phyloP scores from a whole-genome alignment of 331 rosid genomes.

The Quercus phellos region DNA sequence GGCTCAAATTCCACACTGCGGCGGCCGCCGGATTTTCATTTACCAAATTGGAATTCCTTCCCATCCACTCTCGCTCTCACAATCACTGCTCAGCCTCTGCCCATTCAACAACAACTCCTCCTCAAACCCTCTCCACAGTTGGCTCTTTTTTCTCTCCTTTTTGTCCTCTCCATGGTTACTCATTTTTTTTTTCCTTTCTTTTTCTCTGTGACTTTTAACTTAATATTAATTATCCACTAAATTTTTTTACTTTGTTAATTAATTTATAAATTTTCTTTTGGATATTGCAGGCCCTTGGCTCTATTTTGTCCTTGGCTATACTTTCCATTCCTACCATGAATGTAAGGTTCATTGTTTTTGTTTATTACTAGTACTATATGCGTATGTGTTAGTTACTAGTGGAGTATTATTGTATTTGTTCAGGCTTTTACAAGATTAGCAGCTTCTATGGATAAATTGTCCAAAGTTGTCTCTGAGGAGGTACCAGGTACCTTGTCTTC shows the following conservation, averaged over 20 bases:
- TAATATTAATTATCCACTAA: neutral
- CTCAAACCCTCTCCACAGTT: constrained; percentile 37
- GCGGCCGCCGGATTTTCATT: no score
- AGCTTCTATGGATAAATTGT: constrained; percentile 35
- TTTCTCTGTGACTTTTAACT: no score
- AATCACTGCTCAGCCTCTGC: constrained; percentile 6
- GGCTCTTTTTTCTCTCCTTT: constrained; percentile 41
- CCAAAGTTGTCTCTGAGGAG: constrained; percentile 43
- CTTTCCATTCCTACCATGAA: constrained; percentile 43
- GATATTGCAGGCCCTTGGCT: constrained; percentile 39
- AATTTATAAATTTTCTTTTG: neutral
- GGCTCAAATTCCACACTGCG: neutral
- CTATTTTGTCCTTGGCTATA: constrained; percentile 39
- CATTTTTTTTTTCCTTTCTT: no score
- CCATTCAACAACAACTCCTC: constrained; percentile 3
- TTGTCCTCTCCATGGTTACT: constrained; percentile 48
- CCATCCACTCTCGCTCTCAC: neutral
- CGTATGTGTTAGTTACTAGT: neutral
- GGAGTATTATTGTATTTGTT: no score
- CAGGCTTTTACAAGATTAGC: constrained; percentile 52
- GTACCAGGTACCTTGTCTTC: constrained; percentile 49
- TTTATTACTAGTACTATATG: neutral
- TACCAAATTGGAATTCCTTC: neutral
- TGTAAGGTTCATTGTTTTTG: constrained; percentile 18
- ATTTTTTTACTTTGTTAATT: neutral